A percentile compares a stretch with the other conserved stretches of the same genome.
Conservation (phyloP, 2,329 filamentous ascomycete genomes). For the Reticulascus tulasneorum region DNA sequence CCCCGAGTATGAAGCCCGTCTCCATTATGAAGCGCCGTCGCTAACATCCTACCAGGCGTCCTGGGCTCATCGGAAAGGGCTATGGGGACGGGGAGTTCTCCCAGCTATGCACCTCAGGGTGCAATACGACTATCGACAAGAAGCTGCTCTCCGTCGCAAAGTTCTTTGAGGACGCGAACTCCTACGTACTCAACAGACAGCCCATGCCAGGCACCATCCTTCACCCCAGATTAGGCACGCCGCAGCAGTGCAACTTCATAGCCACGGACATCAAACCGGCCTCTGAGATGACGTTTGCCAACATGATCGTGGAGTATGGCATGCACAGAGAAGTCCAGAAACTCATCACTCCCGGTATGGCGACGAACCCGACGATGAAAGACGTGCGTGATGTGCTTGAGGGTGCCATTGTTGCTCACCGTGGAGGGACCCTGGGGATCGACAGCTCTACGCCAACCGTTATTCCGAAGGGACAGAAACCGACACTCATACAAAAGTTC, state of each 20-base stretch:
- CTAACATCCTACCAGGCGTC: conserved; percentile 1
- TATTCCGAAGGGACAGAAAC: not conserved
- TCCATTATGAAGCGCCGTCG: accelerated
- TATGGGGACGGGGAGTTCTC: conserved; percentile 57
- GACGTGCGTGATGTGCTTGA: conserved; percentile 49
- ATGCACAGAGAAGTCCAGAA: conserved; percentile 39
- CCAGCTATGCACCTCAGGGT: conserved; percentile 43
- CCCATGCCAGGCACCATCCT: conserved; percentile 69
- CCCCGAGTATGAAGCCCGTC: conserved; percentile 16
- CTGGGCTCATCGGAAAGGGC: conserved; percentile 45
- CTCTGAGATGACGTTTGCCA: conserved; percentile 48
- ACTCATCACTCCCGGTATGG: conserved; percentile 27
- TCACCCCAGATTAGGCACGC: conserved; percentile 46
- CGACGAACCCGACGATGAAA: conserved; percentile 40
- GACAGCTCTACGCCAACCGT: conserved; percentile 17
- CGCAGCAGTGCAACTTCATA: conserved; percentile 26
- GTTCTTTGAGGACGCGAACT: conserved; percentile 53
- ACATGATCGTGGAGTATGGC: conserved; percentile 47
- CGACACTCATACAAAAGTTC: conserved; percentile 27
- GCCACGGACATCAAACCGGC: conserved; percentile 15
- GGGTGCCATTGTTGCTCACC: conserved; percentile 32
- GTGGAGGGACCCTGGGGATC: too few species aligned
- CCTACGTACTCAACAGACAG: conserved; percentile 38
- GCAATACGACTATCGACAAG: conserved; percentile 47
- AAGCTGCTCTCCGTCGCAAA: conserved; percentile 58